These are phyloP conservation scores for Huntiella decipiens DNA, from an alignment of 2,329 filamentous ascomycete genomes.

Conservation along the genomic window DNA sequence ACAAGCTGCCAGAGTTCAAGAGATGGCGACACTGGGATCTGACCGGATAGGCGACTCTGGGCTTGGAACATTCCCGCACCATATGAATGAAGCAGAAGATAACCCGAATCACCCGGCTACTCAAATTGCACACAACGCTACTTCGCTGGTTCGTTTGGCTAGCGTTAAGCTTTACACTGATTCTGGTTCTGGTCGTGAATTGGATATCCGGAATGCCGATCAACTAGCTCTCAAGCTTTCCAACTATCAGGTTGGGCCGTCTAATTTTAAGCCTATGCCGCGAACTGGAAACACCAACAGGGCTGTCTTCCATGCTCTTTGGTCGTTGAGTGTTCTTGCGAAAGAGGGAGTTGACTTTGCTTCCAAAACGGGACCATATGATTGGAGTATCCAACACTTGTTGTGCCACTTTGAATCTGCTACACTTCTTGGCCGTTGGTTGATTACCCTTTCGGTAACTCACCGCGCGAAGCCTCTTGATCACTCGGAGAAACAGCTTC, in stretches of 20 bases:
- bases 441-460: constrained; percentile 35
- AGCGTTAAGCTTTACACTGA: constrained; percentile 50
- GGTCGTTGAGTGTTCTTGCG: constrained; percentile 48
- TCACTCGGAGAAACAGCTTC: constrained; percentile 32
- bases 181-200: constrained; percentile 38
- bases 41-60: background rate
- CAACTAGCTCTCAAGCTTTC: constrained; percentile 40
- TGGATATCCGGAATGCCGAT: constrained; percentile 45
- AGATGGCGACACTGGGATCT: constrained; percentile 13
- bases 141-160: constrained; percentile 37
- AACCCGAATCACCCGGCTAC: constrained; percentile 24
- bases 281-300: constrained; percentile 41
- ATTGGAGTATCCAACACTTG: constrained; percentile 46
- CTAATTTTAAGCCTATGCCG: constrained; percentile 23
- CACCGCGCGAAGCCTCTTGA: constrained; percentile 30
- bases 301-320: constrained; percentile 48
- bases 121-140: constrained; percentile 47
- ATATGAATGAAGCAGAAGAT: constrained; percentile 14
- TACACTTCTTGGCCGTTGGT: constrained; percentile 40
- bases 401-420: constrained; percentile 44
- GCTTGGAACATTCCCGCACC: background rate
- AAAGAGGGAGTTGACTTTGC: constrained; percentile 45
- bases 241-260: constrained; percentile 5
- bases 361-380: constrained; percentile 38
- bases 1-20: constrained; percentile 30